Percentiles rank a stretch among this genome's conserved stretches.
Conservation (phyloP, 2,329 filamentous ascomycete genomes). For the Colletotrichum gigasporum region DNA sequence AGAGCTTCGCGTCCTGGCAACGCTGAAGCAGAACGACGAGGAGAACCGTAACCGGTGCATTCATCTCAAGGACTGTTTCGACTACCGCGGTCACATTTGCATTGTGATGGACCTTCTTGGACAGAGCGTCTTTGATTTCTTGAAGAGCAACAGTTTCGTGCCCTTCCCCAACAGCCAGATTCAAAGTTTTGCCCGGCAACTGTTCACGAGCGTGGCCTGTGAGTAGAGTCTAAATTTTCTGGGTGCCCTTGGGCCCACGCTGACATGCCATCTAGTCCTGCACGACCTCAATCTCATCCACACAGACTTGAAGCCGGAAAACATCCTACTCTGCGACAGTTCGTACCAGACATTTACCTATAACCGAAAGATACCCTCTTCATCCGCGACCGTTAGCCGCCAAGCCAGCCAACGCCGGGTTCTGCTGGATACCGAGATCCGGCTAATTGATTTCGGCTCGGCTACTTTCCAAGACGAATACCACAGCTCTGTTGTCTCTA, state of each 20-base stretch:
- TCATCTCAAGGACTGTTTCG: conserved; percentile 95
- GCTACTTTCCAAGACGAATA: conserved; percentile 79
- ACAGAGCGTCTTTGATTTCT: conserved; percentile 97
- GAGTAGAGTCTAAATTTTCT: conserved; percentile 51
- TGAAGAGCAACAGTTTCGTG: conserved; percentile 94
- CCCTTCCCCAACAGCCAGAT: conserved; percentile 99
- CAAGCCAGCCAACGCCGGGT: conserved; percentile 72
- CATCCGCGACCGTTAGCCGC: conserved; percentile 66
- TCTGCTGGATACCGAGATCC: conserved; percentile 74
- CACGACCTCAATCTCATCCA: conserved; percentile 98
- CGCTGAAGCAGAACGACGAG: conserved; percentile 88
- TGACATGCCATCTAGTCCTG: conserved; percentile 68
- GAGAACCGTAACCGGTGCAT: conserved; percentile 97
- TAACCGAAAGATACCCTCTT: conserved; percentile 75
- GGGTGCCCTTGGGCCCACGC: background rate
- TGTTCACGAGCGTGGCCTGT: conserved; percentile 99
- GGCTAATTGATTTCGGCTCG: conserved; percentile 76
- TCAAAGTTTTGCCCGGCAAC: conserved; percentile 92
- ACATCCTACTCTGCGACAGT: conserved; percentile 73
- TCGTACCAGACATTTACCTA: conserved; percentile 77
- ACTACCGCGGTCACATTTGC: conserved; percentile 97
- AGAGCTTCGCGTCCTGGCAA: conserved; percentile 91
- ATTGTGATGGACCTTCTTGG: conserved; percentile 81
- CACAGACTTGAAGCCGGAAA: conserved; percentile 79
- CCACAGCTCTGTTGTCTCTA: conserved; percentile 76